Conservation (phyloP, 75 land plant species). For the Sequoia sempervirens region DNA sequence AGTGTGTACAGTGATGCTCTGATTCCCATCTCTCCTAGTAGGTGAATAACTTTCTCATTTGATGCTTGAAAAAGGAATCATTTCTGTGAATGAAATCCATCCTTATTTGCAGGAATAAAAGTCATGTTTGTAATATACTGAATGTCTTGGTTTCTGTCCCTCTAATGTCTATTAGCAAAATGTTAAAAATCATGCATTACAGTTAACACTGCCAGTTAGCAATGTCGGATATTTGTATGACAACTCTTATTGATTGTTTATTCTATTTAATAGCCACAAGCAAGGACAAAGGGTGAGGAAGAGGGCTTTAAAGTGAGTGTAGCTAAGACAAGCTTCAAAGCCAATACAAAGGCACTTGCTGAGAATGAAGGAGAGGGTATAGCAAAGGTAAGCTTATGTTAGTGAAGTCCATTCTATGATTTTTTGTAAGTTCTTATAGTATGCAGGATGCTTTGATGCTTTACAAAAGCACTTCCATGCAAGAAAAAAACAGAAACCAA, state of each 20-base stretch:
- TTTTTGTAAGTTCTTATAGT: neutral
- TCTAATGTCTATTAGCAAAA: neutral
- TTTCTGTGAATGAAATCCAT: neutral
- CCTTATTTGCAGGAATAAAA: neutral
- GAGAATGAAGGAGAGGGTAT: slow-evolving; percentile 99
- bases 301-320: slow-evolving; percentile 90
- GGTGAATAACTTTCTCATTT: neutral
- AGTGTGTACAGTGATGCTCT: neutral
- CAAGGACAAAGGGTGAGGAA: slow-evolving; percentile 81
- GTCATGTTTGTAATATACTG: neutral
- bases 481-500: neutral
- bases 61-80: neutral
- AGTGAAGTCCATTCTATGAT: neutral
- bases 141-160: neutral
- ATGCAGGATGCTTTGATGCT: neutral
- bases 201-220: neutral
- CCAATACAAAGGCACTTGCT: slow-evolving; percentile 96
- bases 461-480: neutral
- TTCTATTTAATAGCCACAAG: slow-evolving; percentile 75
- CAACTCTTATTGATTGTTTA: neutral
- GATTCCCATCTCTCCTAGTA: neutral
- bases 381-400: slow-evolving; percentile 68
- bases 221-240: neutral
- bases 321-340: slow-evolving; percentile 99
- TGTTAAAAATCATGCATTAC: neutral